These are phyloP conservation scores for Malania oleifera DNA, from an alignment of 164 flowering plant genomes.

Conservation along the genomic window DNA sequence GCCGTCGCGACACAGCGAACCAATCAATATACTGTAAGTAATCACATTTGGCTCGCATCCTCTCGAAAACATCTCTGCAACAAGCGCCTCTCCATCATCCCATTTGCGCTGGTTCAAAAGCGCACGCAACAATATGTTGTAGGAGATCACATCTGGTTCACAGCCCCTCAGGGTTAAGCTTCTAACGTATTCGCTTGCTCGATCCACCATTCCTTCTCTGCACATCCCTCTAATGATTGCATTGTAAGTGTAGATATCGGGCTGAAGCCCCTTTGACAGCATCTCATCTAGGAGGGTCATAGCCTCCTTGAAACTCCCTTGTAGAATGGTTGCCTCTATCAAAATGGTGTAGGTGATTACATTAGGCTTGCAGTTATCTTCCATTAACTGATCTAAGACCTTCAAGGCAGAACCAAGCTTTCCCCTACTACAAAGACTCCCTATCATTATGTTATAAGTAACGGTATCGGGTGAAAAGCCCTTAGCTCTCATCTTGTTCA, in stretches of 20 bases:
- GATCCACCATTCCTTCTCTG: constrained; percentile 55
- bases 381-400: constrained; percentile 49
- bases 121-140: constrained; percentile 56
- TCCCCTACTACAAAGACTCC: constrained; percentile 67
- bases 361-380: constrained; percentile 54
- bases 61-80: constrained; percentile 47
- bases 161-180: constrained; percentile 39
- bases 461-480: constrained; percentile 68
- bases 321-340: constrained; percentile 59
- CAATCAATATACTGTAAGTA: constrained; percentile 67
- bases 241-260: constrained; percentile 69
- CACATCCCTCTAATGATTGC: constrained; percentile 73
- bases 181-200: constrained; percentile 50
- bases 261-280: constrained; percentile 49
- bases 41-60: constrained; percentile 62
- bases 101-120: constrained; percentile 50
- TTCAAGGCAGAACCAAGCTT: constrained; percentile 51
- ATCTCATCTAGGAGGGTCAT: constrained; percentile 69
- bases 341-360: constrained; percentile 75
- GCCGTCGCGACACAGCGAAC: constrained; percentile 60
- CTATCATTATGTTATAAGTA: constrained; percentile 75
- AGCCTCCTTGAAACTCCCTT: constrained; percentile 50
- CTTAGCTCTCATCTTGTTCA: constrained; percentile 44
- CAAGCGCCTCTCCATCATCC: constrained; percentile 51
- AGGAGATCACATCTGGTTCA: constrained; percentile 60